These are phyloP conservation scores for Kuraishia capsulata DNA, from an alignment of 805 yeast genomes.

Conservation along the genomic window DNA sequence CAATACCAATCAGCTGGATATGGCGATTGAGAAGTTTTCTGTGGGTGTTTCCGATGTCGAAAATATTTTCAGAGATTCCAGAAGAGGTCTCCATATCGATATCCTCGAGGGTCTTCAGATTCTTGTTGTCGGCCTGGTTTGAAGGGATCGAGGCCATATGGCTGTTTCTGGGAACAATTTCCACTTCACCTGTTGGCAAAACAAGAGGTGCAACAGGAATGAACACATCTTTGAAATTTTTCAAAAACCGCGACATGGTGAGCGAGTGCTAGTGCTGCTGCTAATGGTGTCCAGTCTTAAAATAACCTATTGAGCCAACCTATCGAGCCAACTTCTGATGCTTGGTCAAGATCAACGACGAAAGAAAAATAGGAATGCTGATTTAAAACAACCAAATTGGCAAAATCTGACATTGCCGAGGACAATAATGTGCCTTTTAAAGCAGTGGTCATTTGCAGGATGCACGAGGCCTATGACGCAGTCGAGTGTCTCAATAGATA, in stretches of 20 bases:
- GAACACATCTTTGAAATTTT: not conserved
- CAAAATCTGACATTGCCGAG: too few relatives aligned
- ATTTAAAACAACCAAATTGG: too few relatives aligned
- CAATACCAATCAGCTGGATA: slow-evolving; percentile 29
- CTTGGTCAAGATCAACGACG: too few relatives aligned
- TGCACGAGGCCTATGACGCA: too few relatives aligned
- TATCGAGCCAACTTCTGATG: too few relatives aligned
- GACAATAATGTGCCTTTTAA: too few relatives aligned
- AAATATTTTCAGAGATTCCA: slow-evolving; percentile 5
- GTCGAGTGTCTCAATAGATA: too few relatives aligned
- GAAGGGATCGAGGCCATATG: not conserved
- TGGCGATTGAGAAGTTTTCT: slow-evolving; percentile 26
- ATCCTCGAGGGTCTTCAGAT: not conserved
- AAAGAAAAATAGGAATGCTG: too few relatives aligned
- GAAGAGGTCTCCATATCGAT: slow-evolving; percentile 1
- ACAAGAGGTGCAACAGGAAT: not conserved
- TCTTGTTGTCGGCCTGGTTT: not conserved
- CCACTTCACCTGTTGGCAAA: not conserved
- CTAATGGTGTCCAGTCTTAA: too few relatives aligned
- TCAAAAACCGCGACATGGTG: not conserved
- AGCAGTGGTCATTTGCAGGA: too few relatives aligned
- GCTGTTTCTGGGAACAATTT: not conserved
- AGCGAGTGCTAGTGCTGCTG: too few relatives aligned
- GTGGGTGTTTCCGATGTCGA: slow-evolving; percentile 12
- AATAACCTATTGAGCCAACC: too few relatives aligned